These are phyloP conservation scores for Colletotrichum sp. DNA, from an alignment of 2,329 filamentous ascomycete species.

Conservation along the genomic window DNA sequence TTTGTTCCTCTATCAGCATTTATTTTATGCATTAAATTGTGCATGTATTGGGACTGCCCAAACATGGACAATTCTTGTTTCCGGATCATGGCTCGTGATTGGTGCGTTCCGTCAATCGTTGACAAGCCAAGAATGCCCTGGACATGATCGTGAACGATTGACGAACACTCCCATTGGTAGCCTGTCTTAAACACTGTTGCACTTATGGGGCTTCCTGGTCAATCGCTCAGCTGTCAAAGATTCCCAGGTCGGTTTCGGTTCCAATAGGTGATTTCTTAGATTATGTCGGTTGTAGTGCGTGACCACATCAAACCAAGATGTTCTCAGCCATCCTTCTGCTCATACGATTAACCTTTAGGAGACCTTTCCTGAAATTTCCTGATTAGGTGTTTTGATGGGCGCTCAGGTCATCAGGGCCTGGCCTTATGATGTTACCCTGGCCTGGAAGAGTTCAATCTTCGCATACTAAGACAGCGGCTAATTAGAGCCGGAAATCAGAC, in stretches of 20 bases:
- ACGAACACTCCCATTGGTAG: neutral
- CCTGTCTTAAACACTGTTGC: neutral
- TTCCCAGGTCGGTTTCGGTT: neutral
- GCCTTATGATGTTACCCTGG: neutral
- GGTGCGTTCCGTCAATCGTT: neutral
- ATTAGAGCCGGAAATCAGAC: neutral
- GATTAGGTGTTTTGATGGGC: neutral
- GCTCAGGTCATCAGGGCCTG: neutral
- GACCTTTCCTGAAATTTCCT: neutral
- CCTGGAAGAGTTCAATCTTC: neutral
- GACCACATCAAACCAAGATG: neutral
- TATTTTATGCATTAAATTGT: neutral
- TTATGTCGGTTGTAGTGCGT: neutral
- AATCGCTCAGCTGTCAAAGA: neutral
- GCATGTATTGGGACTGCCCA: neutral
- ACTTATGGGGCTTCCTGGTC: neutral
- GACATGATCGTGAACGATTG: neutral
- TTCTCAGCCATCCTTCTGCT: neutral
- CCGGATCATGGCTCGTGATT: neutral
- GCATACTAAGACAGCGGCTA: neutral
- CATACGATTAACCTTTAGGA: neutral
- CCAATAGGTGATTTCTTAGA: neutral
- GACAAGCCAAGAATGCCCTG: neutral
- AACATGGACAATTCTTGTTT: neutral
- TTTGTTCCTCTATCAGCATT: neutral